A percentile compares a stretch with the other conserved stretches of the same genome.
These are phyloP conservation scores for Plasmodium reichenowi DNA, from an alignment of 169 alveolate genomes.

Conservation along the genomic window DNA sequence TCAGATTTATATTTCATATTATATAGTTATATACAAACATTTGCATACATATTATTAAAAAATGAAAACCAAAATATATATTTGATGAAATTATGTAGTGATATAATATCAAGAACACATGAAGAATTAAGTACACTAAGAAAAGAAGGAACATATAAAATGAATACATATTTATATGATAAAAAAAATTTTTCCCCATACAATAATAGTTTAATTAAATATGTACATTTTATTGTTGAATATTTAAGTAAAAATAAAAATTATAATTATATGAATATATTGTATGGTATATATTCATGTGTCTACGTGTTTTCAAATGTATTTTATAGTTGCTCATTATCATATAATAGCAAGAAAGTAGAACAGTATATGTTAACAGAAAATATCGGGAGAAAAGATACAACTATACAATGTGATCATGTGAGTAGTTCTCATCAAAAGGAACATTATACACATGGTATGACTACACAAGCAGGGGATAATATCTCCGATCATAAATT, in stretches of 20 bases:
- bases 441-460: background rate
- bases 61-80: constrained; percentile 1
- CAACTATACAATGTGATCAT: background rate
- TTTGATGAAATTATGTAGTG: constrained; percentile 9
- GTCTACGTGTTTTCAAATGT: constrained; percentile 32
- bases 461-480: too few species aligned
- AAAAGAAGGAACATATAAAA: background rate
- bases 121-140: constrained; percentile 14
- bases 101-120: background rate
- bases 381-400: background rate
- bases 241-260: constrained; percentile 14
- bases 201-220: constrained; percentile 26
- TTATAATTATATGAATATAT: constrained; percentile 11
- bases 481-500: too few species aligned
- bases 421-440: background rate
- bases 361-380: background rate
- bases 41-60: constrained; percentile 17
- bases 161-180: background rate
- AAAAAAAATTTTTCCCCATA: background rate
- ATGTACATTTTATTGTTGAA: constrained; percentile 31
- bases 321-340: constrained; percentile 12
- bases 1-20: constrained; percentile 16
- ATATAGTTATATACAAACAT: constrained; percentile 5
- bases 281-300: constrained; percentile 35
- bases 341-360: constrained; percentile 9